phyloP scores from a whole-genome alignment of 768 basidiomycete species.

The Lactarius akahatsu region DNA sequence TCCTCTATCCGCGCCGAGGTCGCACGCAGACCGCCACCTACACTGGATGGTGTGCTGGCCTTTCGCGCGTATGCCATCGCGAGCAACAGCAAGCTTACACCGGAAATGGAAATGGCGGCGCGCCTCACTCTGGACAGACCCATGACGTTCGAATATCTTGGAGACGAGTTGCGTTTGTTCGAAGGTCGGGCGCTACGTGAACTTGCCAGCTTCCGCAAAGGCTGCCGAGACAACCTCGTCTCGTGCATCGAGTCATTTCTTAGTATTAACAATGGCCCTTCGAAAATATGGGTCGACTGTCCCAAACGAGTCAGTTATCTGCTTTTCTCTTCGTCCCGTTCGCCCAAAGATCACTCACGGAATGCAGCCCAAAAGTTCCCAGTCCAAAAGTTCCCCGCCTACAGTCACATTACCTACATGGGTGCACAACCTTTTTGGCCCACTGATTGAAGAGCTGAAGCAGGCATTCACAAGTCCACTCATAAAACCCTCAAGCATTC shows the following conservation, averaged over 20 bases:
- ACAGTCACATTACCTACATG: not conserved
- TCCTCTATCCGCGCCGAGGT: constrained; percentile 3
- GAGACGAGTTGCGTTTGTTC: not conserved
- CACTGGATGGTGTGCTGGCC: not conserved
- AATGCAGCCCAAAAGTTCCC: not conserved
- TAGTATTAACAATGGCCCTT: not conserved
- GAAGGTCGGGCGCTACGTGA: constrained; percentile 3
- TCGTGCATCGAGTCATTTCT: not conserved
- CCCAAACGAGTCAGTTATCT: not conserved
- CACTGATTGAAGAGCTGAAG: not conserved
- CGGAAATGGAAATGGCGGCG: not conserved
- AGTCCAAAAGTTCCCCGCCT: not conserved
- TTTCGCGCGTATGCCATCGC: constrained; percentile 28
- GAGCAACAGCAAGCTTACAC: constrained; percentile 3
- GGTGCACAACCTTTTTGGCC: not conserved
- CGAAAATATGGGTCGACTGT: not conserved
- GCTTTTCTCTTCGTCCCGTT: not conserved
- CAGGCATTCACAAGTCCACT: not conserved
- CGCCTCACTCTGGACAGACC: constrained; percentile 2
- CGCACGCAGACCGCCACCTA: not conserved
- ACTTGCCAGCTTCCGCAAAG: not conserved
- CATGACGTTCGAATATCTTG: constrained; percentile 4
- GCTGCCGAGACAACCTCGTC: not conserved
- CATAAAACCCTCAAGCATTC: not conserved
- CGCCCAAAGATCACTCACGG: not conserved